phyloP scores from a whole-genome alignment of 2,329 filamentous ascomycete species.

The Lecanosticta acicola region DNA sequence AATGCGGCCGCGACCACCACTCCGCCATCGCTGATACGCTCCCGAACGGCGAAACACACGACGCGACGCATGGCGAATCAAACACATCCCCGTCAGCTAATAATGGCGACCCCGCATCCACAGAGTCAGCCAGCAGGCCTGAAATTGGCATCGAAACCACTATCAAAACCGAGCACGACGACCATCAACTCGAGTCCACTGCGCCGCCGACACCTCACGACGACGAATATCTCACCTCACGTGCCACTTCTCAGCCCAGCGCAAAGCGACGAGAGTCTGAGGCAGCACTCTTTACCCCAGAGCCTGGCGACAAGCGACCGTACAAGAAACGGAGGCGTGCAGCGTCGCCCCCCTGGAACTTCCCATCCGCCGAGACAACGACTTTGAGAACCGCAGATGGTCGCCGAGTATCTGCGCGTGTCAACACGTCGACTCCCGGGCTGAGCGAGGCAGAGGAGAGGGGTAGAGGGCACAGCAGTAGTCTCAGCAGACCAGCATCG shows the following conservation, averaged over 20 bases:
- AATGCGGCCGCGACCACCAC: neutral
- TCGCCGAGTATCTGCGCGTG: slow-evolving; percentile 29
- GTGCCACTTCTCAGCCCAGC: slow-evolving; percentile 26
- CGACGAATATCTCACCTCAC: slow-evolving; percentile 15
- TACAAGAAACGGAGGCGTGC: slow-evolving; percentile 58
- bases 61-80: slow-evolving; percentile 1
- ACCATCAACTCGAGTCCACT: neutral
- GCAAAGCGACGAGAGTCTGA: slow-evolving; percentile 27
- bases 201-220: slow-evolving; percentile 4
- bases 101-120: slow-evolving; percentile 5
- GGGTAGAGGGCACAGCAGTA: slow-evolving; percentile 16
- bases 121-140: slow-evolving; percentile 1
- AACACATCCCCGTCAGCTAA: slow-evolving; percentile 2
- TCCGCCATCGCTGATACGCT: neutral
- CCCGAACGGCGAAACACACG: neutral
- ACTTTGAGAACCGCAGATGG: slow-evolving; percentile 31
- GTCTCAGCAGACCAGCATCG: slow-evolving; percentile 21
- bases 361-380: slow-evolving; percentile 25
- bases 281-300: slow-evolving; percentile 16
- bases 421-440: slow-evolving; percentile 23
- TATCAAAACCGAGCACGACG: slow-evolving; percentile 9
- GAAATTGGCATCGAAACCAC: too few relatives aligned
- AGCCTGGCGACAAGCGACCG: slow-evolving; percentile 14
- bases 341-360: slow-evolving; percentile 31
- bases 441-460: slow-evolving; percentile 23